A percentile compares a stretch with the other conserved stretches of the same genome.
phyloP scores from a whole-genome alignment of 169 alveolate species.

The Plasmodium coatneyi region DNA sequence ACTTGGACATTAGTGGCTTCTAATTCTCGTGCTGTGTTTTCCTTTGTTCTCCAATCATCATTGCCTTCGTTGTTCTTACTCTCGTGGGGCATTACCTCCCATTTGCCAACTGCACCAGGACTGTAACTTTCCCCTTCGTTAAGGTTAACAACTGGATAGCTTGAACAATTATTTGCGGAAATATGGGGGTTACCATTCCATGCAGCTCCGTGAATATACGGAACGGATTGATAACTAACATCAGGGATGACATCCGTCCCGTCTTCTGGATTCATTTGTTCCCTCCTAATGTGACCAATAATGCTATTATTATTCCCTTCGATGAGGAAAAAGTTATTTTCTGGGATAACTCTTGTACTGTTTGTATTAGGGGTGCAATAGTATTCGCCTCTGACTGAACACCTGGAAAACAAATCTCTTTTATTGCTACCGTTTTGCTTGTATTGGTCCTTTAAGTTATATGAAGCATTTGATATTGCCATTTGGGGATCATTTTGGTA shows the following conservation, averaged over 20 bases:
- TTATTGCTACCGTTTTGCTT: not conserved
- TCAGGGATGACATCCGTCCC: not conserved
- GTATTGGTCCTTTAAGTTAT: constrained; percentile 1
- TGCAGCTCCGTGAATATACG: not conserved
- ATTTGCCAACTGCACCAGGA: not conserved
- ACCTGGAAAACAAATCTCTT: not conserved
- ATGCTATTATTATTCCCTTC: not conserved
- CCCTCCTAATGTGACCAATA: not conserved
- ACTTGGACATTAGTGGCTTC: not conserved
- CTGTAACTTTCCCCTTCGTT: not conserved
- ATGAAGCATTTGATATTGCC: not conserved
- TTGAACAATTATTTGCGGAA: not conserved
- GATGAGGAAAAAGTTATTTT: not conserved
- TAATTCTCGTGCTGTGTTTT: not conserved
- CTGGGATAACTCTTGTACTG: not conserved
- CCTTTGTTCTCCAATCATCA: not conserved
- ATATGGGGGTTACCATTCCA: not conserved
- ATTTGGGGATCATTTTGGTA: constrained; percentile 1
- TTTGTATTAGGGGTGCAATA: not conserved
- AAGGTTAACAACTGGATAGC: not conserved
- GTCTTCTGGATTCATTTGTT: constrained; percentile 2
- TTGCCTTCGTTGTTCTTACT: not conserved
- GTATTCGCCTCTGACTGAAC: not conserved
- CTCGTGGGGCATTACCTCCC: not conserved
- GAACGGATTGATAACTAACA: not conserved